Evolutionary conservation across 805 yeast species (phyloP).

Genomic region (Monosporozyma aquatica): DNA sequence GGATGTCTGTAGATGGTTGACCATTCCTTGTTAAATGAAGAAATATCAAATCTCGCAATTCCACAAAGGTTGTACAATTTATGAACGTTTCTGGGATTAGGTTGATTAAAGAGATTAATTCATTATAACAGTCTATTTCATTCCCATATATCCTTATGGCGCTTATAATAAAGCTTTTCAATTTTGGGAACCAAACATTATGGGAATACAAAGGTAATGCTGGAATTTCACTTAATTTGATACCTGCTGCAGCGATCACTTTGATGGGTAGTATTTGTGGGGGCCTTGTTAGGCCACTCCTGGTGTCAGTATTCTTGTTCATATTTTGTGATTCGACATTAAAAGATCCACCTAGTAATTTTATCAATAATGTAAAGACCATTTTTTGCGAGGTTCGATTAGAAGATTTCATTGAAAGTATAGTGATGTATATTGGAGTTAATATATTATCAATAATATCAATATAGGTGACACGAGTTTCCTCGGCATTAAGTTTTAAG

Average conservation of each 20-base stretch:
- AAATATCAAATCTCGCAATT: background rate
- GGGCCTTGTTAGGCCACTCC: background rate
- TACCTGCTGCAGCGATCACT: slow-evolving; percentile 19
- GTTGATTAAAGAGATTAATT: background rate
- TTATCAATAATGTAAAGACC: background rate
- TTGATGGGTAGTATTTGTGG: slow-evolving; percentile 6
- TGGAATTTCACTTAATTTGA: background rate
- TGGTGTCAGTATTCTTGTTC: no score
- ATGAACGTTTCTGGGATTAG: background rate
- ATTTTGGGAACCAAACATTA: background rate
- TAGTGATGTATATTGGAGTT: slow-evolving; percentile 10
- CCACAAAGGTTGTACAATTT: background rate
- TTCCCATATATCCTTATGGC: background rate
- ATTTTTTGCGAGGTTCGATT: slow-evolving; percentile 4
- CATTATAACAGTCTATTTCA: background rate
- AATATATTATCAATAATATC: slow-evolving; percentile 11
- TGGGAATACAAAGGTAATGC: background rate
- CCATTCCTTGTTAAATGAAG: background rate
- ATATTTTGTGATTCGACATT: no score
- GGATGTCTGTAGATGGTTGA: background rate
- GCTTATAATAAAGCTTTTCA: background rate
- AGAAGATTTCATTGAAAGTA: background rate
- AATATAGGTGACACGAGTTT: no score
- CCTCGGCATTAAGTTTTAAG: background rate
- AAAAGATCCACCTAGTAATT: background rate